Conservation (phyloP, 495 filamentous ascomycete genomes). For the Jackrogersella minutella region DNA sequence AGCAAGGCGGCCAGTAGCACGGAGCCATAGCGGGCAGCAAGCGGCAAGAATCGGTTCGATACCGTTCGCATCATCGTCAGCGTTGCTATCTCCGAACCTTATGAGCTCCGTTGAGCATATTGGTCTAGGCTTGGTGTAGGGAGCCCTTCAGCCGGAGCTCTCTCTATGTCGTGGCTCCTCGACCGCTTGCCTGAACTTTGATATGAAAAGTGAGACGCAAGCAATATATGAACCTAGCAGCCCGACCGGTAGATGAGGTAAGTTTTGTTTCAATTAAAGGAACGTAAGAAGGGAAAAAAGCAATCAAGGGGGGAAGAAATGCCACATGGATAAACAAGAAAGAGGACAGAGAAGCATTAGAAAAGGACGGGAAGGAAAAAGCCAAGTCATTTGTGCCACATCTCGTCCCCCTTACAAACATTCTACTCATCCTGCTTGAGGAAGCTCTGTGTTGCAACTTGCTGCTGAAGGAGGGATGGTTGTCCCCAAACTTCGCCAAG, state of each 20-base stretch:
- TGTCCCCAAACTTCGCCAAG: constrained; percentile 39
- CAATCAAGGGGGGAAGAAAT: constrained; percentile 24
- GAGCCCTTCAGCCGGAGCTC: constrained; percentile 32
- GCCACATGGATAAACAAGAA: constrained; percentile 31
- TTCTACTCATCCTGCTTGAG: neutral
- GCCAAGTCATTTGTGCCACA: constrained; percentile 19
- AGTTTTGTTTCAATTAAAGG: constrained; percentile 36
- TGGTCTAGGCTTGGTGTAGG: constrained; percentile 27
- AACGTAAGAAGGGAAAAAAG: constrained; percentile 15
- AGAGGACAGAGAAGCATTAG: constrained; percentile 9
- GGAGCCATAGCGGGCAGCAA: constrained; percentile 38
- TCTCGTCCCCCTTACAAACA: constrained; percentile 14
- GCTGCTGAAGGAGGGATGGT: constrained; percentile 21
- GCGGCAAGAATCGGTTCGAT: constrained; percentile 42
- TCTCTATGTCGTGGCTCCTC: constrained; percentile 26
- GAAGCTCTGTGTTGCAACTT: constrained; percentile 1
- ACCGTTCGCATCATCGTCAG: constrained; percentile 41
- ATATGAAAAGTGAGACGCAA: constrained; percentile 35
- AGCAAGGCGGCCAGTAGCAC: constrained; percentile 41
- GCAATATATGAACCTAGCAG: constrained; percentile 30
- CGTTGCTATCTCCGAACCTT: constrained; percentile 40
- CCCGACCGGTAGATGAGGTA: constrained; percentile 16
- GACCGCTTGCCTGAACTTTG: constrained; percentile 6
- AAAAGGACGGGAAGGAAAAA: constrained; percentile 20
- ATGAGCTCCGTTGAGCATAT: constrained; percentile 38